phyloP scores from a whole-genome alignment of 371 early-diverging fungal species.

The Mortierella sp. region DNA sequence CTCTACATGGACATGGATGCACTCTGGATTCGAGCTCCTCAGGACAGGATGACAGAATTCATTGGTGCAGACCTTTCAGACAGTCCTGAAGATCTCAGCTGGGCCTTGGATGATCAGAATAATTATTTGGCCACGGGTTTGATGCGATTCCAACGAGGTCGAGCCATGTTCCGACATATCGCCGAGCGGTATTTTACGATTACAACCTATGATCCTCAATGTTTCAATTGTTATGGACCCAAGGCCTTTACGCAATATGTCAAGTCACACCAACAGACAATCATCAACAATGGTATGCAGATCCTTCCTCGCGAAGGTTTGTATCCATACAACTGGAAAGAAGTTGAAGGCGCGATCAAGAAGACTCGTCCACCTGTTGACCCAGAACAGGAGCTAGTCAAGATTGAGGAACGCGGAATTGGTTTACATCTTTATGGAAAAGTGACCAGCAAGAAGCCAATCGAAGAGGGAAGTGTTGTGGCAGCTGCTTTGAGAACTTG shows the following conservation, averaged over 20 bases:
- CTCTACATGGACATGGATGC: constrained; percentile 80
- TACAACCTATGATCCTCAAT: constrained; percentile 64
- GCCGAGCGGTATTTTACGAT: constrained; percentile 66
- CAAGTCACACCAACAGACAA: constrained; percentile 56
- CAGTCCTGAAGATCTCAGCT: constrained; percentile 58
- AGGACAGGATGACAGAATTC: constrained; percentile 65
- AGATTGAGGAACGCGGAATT: constrained; percentile 56
- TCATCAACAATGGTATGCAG: constrained; percentile 61
- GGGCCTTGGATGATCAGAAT: constrained; percentile 71
- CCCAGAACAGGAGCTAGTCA: constrained; percentile 61
- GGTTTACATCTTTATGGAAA: constrained; percentile 72
- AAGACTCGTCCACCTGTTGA: constrained; percentile 54
- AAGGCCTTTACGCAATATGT: constrained; percentile 72
- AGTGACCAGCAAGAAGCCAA: constrained; percentile 65
- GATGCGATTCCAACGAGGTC: constrained; percentile 73
- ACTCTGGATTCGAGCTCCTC: constrained; percentile 70
- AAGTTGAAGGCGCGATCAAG: constrained; percentile 54
- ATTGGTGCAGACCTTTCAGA: constrained; percentile 70
- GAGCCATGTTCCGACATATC: constrained; percentile 70
- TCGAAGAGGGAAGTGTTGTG: constrained; percentile 63
- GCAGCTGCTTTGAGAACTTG: constrained; percentile 62
- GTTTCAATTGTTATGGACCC: constrained; percentile 74
- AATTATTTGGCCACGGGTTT: constrained; percentile 70
- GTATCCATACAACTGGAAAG: constrained; percentile 65
- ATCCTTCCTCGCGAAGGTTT: constrained; percentile 63